Base-by-base conservation (phyloP, 2,329 filamentous ascomycete species). In the Aspergillus brasiliensis region DNA sequence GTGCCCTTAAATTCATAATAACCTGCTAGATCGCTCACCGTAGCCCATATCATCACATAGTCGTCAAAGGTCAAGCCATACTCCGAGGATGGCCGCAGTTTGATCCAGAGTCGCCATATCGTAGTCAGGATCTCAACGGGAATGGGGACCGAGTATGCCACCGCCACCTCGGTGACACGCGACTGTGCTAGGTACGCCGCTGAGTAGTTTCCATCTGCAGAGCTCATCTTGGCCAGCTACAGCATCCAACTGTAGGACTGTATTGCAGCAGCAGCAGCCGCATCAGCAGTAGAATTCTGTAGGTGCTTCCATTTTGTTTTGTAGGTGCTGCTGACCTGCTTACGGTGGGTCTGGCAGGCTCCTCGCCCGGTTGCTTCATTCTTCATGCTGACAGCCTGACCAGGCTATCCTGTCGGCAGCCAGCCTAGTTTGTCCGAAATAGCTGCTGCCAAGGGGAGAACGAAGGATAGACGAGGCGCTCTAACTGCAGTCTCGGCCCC, bases 91-190 rank as follows among this genome's bases (percentile, higher is more conserved):
- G 54, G 56, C 13, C 59, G 57, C 27, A 51, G 28, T 54, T 63
- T 56, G n/a, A 56, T 57, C 55, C 58, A 65, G 31, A 65, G 47
- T 7, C 63, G 63, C 31, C 63, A 34, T 4, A 47, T 46, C 1
- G 63, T 65, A 37, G 59, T 59, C 34, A 63, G 21, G 2, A 65
- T 38, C 54, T 59, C 59, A 5, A 65, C 37, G 3, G 63, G 63
- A 44, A 65, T 63, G 3, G 63, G 61, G 25, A 63, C 37, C 11
- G 61, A 57, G 31, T 65, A 65, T 37, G 57, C 51, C 7, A 63
- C 37, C 15, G 19, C 42, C n/a, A 65, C 40, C 7, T 56, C 61
- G 8, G 34, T 51, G 3, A 58, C 55, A 4, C 60, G 55, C 13
- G 61, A 65, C 34, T 62, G 37, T 8, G 56, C 59, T 38, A 65